phyloP scores from a whole-genome alignment of 2,329 filamentous ascomycete species.

The Reticulascus tulasneorum region DNA sequence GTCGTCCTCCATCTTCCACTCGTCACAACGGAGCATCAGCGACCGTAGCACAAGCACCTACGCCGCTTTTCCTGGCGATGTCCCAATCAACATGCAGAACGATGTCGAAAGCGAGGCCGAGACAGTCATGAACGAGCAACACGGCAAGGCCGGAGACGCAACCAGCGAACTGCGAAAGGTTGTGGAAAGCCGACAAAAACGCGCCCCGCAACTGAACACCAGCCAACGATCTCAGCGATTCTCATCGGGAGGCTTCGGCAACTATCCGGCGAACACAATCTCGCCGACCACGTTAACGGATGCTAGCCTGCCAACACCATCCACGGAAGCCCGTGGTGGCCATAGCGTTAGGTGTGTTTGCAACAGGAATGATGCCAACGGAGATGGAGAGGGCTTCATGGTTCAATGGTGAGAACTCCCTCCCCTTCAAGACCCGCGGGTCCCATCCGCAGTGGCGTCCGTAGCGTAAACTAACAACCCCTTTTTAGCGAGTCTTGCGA shows the following conservation, averaged over 20 bases:
- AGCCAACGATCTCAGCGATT: slow-evolving; percentile 17
- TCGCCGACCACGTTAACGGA: slow-evolving; percentile 52
- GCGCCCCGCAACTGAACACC: slow-evolving; percentile 22
- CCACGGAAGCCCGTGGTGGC: slow-evolving; percentile 34
- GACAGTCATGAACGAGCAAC: slow-evolving; percentile 48
- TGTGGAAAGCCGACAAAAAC: slow-evolving; percentile 47
- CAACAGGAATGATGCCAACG: slow-evolving; percentile 36
- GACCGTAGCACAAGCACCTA: slow-evolving; percentile 43
- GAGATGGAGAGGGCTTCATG: slow-evolving; percentile 50
- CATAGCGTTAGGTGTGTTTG: slow-evolving; percentile 56
- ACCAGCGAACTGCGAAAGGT: slow-evolving; percentile 58
- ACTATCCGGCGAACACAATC: slow-evolving; percentile 32
- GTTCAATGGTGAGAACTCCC: slow-evolving; percentile 54
- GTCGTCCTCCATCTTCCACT: slow-evolving; percentile 41
- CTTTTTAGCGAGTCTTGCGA: slow-evolving; percentile 56
- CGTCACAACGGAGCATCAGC: slow-evolving; percentile 43
- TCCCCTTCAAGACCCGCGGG: background rate
- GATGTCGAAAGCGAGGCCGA: slow-evolving; percentile 56
- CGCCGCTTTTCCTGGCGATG: no score
- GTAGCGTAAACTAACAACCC: slow-evolving; percentile 6
- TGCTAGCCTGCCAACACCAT: slow-evolving; percentile 42
- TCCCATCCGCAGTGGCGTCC: slow-evolving; percentile 6
- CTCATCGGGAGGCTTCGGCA: slow-evolving; percentile 24
- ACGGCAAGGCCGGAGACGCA: slow-evolving; percentile 48
- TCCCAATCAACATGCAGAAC: slow-evolving; percentile 22